Conservation (phyloP, 2,329 filamentous ascomycete species). For the Lachnellula subtilissima region DNA sequence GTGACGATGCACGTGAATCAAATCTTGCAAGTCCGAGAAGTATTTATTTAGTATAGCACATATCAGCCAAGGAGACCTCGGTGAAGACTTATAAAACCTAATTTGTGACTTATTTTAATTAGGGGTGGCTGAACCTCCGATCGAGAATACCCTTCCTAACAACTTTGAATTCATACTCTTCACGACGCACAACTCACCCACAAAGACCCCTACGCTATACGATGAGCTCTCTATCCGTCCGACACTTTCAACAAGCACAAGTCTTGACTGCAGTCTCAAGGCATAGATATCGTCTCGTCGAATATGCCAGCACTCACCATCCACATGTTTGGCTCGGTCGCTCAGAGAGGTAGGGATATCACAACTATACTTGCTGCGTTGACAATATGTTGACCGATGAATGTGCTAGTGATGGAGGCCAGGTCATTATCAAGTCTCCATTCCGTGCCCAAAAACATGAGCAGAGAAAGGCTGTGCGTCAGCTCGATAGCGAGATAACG, state of each 20-base stretch:
- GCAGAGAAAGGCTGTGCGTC: conserved; percentile 6
- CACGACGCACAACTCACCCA: not conserved
- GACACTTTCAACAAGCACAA: not conserved
- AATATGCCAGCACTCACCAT: not conserved
- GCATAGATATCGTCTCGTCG: not conserved
- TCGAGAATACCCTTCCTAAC: no score
- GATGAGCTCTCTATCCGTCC: not conserved
- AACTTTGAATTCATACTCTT: not conserved
- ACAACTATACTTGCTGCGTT: not conserved
- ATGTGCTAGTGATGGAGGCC: conserved; percentile 5
- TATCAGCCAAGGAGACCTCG: no score
- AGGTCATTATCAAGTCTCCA: conserved; percentile 9
- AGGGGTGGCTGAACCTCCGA: no score
- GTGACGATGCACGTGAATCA: no score
- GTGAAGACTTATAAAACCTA: no score
- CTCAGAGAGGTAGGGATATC: conserved; percentile 4
- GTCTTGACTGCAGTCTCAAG: not conserved
- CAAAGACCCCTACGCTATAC: not conserved
- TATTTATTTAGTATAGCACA: no score
- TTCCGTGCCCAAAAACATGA: conserved; percentile 1
- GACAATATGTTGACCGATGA: not conserved
- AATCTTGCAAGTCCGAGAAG: no score
- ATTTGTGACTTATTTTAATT: no score
- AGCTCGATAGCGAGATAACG: conserved; percentile 6
- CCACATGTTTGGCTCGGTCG: conserved; percentile 12